Conservation (phyloP, 371 early-diverging fungal genomes). For the Mortierella sp. region DNA sequence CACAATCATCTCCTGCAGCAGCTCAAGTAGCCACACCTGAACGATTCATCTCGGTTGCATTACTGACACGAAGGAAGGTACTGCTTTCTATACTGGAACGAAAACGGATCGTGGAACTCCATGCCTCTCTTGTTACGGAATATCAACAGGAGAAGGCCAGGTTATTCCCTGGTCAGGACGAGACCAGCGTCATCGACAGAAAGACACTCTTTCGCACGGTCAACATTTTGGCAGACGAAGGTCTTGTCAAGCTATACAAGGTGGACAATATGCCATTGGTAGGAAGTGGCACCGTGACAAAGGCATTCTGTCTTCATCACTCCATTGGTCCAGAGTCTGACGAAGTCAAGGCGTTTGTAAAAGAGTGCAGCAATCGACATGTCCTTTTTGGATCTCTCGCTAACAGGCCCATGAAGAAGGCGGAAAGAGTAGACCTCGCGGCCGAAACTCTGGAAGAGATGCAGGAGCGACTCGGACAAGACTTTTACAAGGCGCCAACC, state of each 20-base stretch:
- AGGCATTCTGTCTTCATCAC: slow-evolving; percentile 33
- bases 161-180: slow-evolving; percentile 20
- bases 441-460: slow-evolving; percentile 40
- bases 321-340: slow-evolving; percentile 33
- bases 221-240: slow-evolving; percentile 31
- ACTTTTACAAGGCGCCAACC: slow-evolving; percentile 10
- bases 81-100: slow-evolving; percentile 34
- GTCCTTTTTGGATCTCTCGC: slow-evolving; percentile 27
- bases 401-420: slow-evolving; percentile 10
- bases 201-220: slow-evolving; percentile 33
- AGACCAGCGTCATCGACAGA: slow-evolving; percentile 37
- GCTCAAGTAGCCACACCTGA: slow-evolving; percentile 8
- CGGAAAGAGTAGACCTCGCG: slow-evolving; percentile 26
- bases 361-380: slow-evolving; percentile 30
- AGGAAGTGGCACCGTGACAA: slow-evolving; percentile 13
- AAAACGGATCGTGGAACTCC: slow-evolving; percentile 30
- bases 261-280: slow-evolving; percentile 26
- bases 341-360: slow-evolving; percentile 27
- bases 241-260: slow-evolving; percentile 22
- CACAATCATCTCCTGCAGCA: neutral
- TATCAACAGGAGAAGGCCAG: slow-evolving; percentile 29
- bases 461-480: slow-evolving; percentile 28
- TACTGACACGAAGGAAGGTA: slow-evolving; percentile 31
- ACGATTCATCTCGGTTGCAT: slow-evolving; percentile 30
- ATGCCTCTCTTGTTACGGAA: slow-evolving; percentile 26